A percentile compares a stretch with the other conserved stretches of the same genome.
Conservation (phyloP, 805 yeast genomes). For the Candida tibetensis region DNA sequence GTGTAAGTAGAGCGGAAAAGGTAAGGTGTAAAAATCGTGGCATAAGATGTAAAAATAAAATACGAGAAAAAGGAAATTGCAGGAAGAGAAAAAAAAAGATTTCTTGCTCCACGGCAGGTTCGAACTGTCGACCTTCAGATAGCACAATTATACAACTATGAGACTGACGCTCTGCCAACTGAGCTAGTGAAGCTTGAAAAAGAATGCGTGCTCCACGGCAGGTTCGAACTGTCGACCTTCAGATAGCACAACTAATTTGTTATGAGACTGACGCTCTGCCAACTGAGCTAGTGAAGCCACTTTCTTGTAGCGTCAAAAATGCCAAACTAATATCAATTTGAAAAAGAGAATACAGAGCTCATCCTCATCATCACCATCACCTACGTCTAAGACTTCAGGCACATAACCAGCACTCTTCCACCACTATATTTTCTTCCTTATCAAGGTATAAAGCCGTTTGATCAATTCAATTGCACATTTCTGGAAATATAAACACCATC, state of each 20-base stretch:
- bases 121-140: slow-evolving; percentile 37
- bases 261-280: slow-evolving; percentile 23
- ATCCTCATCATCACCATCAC: no score
- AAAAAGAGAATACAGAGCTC: no score
- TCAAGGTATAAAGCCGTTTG: no score
- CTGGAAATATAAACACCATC: no score
- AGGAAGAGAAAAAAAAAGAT: no score
- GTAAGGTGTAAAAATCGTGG: not conserved
- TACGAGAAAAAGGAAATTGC: slow-evolving; percentile 1
- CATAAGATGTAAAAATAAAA: not conserved
- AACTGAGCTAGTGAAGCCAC: slow-evolving; percentile 20
- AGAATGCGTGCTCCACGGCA: slow-evolving; percentile 34
- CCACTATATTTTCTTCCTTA: no score
- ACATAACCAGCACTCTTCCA: no score
- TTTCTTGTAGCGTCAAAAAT: slow-evolving; percentile 1
- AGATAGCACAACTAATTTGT: slow-evolving; percentile 22
- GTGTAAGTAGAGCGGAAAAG: not conserved
- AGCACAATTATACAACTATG: slow-evolving; percentile 14
- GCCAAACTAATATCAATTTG: no score
- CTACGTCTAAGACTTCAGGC: no score
- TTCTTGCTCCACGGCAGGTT: slow-evolving; percentile 37
- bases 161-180: slow-evolving; percentile 22
- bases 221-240: slow-evolving; percentile 42
- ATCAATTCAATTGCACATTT: no score
- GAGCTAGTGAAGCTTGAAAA: slow-evolving; percentile 12